Conservation (phyloP, 2,329 filamentous ascomycete species). For the Chaetomium globosum region DNA sequence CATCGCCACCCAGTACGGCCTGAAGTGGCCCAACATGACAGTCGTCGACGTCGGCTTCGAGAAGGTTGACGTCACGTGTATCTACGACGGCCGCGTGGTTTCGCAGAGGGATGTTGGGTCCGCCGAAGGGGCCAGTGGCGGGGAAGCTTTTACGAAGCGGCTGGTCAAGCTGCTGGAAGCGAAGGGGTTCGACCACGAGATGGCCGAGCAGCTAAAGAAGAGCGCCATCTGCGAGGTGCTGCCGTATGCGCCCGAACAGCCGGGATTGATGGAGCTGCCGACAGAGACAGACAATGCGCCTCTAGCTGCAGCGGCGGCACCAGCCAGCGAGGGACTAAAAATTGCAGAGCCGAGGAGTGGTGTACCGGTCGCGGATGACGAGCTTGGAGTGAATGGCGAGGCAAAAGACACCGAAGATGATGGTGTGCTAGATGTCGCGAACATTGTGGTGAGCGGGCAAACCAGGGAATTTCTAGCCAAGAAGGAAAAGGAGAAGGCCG, state of each 20-base stretch:
- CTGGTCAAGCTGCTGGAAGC: constrained; percentile 66
- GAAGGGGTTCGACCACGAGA: constrained; percentile 64
- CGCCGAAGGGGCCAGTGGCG: constrained; percentile 67
- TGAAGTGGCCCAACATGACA: constrained; percentile 73
- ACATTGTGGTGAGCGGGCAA: constrained; percentile 78
- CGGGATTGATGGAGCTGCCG: constrained; percentile 54
- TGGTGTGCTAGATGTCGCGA: constrained; percentile 81
- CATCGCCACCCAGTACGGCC: constrained; percentile 82
- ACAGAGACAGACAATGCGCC: constrained; percentile 41
- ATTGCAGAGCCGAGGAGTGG: constrained; percentile 38
- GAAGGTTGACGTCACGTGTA: constrained; percentile 90
- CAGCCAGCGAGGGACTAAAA: constrained; percentile 42
- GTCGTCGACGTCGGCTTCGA: constrained; percentile 89
- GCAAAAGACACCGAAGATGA: constrained; percentile 58
- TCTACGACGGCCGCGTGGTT: constrained; percentile 77
- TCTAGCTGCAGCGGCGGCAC: constrained; percentile 24
- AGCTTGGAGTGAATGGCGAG: constrained; percentile 46
- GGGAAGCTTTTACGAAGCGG: constrained; percentile 79
- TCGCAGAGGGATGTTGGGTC: constrained; percentile 66
- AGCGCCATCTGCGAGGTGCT: constrained; percentile 68
- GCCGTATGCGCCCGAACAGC: constrained; percentile 53
- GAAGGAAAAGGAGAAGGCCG: constrained; percentile 77
- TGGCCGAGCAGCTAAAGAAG: constrained; percentile 71
- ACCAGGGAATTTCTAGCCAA: constrained; percentile 81
- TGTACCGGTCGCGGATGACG: constrained; percentile 30